phyloP scores from a whole-genome alignment of 805 yeast genomes.

The Myxozyma neotropica region DNA sequence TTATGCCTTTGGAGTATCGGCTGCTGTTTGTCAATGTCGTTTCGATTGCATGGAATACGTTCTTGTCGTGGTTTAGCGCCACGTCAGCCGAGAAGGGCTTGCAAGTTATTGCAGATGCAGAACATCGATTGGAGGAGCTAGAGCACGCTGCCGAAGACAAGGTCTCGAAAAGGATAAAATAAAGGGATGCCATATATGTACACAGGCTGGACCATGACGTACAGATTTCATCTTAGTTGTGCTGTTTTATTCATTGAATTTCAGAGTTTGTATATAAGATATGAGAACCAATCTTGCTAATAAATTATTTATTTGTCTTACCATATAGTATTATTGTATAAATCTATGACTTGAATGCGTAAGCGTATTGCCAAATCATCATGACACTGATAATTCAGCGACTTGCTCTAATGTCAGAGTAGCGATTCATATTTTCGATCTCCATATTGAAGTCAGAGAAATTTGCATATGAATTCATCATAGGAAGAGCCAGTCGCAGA shows the following conservation, averaged over 20 bases:
- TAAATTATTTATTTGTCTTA: no score
- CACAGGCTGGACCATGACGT: neutral
- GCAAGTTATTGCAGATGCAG: slow-evolving; percentile 12
- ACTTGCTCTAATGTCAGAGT: slow-evolving; percentile 28
- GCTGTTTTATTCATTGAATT: no score
- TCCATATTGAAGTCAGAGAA: slow-evolving; percentile 32
- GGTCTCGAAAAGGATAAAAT: neutral
- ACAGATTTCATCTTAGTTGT: neutral
- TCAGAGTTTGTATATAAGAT: no score
- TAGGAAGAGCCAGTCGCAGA: neutral
- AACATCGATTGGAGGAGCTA: slow-evolving; percentile 15
- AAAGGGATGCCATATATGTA: neutral
- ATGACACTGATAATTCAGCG: neutral
- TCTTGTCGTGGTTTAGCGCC: slow-evolving; percentile 50
- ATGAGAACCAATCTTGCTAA: no score
- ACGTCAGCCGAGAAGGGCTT: slow-evolving; percentile 8
- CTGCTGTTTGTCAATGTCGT: slow-evolving; percentile 68
- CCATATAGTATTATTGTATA: no score
- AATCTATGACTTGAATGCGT: no score
- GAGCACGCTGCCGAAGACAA: slow-evolving; percentile 13
- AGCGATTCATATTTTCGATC: slow-evolving; percentile 33
- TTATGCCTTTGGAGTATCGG: slow-evolving; percentile 46
- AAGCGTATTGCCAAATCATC: no score
- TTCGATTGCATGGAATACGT: slow-evolving; percentile 84
- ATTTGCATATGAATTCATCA: slow-evolving; percentile 28